Conservation (phyloP, 352 stramenopile genomes). For the Hyaloperonospora brassicae region DNA sequence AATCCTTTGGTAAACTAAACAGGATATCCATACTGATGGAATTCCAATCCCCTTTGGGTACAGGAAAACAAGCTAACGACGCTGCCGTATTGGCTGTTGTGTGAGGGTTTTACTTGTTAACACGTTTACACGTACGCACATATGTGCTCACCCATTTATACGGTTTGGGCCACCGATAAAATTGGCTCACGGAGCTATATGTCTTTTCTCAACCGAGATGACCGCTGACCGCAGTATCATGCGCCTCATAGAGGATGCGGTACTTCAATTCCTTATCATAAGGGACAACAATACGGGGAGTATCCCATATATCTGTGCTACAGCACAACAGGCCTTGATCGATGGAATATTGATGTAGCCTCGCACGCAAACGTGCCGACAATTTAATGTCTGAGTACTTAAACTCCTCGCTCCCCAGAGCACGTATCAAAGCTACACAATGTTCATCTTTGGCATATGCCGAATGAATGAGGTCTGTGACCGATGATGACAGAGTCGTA, state of each 20-base stretch:
- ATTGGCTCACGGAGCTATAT: not conserved
- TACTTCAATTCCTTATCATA: no score
- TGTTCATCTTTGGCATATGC: not conserved
- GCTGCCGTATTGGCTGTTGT: not conserved
- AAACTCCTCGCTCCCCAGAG: not conserved
- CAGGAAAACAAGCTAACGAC: no score
- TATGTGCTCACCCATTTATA: conserved; percentile 1
- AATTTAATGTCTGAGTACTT: not conserved
- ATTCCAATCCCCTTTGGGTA: no score
- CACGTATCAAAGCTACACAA: not conserved
- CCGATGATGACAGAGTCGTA: no score
- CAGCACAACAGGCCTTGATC: not conserved
- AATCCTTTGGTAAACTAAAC: no score
- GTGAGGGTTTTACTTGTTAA: conserved; percentile 2
- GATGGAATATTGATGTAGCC: no score
- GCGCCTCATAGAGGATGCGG: conserved; percentile 12
- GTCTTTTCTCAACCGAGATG: not conserved
- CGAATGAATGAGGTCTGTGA: no score
- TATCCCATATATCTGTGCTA: not conserved
- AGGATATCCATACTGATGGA: no score
- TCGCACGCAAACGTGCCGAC: not conserved
- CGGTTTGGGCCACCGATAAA: conserved; percentile 18
- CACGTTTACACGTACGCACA: conserved; percentile 11
- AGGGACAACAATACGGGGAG: no score
- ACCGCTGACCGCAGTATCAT: conserved; percentile 15